Base-by-base conservation (phyloP, 768 basidiomycete genomes). In the Amanita muscaria region DNA sequence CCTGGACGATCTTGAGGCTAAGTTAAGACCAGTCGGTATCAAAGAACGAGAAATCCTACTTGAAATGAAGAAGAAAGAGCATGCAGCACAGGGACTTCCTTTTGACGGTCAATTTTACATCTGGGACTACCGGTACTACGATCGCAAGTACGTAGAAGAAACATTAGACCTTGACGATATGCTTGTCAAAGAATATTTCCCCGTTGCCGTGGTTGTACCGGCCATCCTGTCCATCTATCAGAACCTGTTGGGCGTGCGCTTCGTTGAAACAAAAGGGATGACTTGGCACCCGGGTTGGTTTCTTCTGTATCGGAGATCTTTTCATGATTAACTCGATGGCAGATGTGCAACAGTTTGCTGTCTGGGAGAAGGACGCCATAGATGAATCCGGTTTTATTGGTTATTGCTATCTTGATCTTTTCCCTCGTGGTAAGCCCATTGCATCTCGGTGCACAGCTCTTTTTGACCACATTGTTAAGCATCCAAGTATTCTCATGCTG, bases 171-270 rank as follows among this genome's bases (percentile, higher is more conserved):
- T 89, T 25, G 87, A 91, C 49, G 85, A 90, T 51, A 74, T 74
- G 50, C 66, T 81, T 10, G 79, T 92, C 51, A 90, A 91, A 62
- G 83, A 91, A 59, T 88, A 90, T 60, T 91, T 93, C 74, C 88
- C 88, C 0, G 90, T 91, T 2, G 69, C 78, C 2, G 75, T 81
- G 14, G 87, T 93, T 33, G 83, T 93, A 9, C 84, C 87, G 5
- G 71, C 82, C 3, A 88, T 93, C 53, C 69, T 93, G 37, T 67
- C 76, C 11, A 88, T 92, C 56, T 93, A 92, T 61, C 86, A 90
- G 60, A 78, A 79, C 45, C 64, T 92, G 15, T 76, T 93, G 21
- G 75, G 83, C 14, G 87, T 93, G 30, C 68, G 69, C 46, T 89
- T 91, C 52, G 76, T 78, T 48, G 75, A 75, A 30, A 68, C 79